Conservation (phyloP, 257 asterid species). For the Echium plantagineum region DNA sequence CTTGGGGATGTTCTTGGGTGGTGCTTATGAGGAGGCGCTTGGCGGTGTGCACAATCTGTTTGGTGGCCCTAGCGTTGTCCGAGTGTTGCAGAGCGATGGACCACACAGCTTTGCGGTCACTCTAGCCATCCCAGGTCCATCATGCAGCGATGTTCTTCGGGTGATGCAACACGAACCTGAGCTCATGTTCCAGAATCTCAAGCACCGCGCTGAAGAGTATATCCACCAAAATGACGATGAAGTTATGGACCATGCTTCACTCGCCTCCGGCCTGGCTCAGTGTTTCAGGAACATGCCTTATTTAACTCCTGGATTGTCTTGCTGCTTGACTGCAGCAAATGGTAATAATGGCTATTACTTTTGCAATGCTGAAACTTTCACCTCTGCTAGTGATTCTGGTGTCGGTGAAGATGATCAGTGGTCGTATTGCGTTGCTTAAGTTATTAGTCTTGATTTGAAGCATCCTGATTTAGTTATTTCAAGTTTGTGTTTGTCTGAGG, state of each 20-base stretch:
- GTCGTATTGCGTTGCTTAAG: constrained; percentile 71
- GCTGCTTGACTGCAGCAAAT: constrained; percentile 39
- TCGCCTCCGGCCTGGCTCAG: constrained; percentile 42
- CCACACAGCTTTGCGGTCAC: constrained; percentile 81
- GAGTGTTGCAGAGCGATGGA: constrained; percentile 70
- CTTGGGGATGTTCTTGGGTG: constrained; percentile 88
- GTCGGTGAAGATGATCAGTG: constrained; percentile 76
- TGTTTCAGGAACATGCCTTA: constrained; percentile 87
- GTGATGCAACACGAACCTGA: constrained; percentile 90
- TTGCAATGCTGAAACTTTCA: constrained; percentile 41
- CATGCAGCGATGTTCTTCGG: constrained; percentile 71
- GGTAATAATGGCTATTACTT: constrained; percentile 34
- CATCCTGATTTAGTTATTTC: constrained; percentile 10
- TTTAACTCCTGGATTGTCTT: constrained; percentile 37
- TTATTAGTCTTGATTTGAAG: neutral
- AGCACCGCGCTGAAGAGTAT: constrained; percentile 66
- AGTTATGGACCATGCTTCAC: constrained; percentile 6
- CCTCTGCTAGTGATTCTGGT: constrained; percentile 32
- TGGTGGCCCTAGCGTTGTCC: constrained; percentile 78
- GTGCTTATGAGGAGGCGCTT: constrained; percentile 92
- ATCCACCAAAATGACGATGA: constrained; percentile 19
- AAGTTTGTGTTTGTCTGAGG: constrained; percentile 5
- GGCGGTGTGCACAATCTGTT: constrained; percentile 89
- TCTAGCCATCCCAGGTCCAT: constrained; percentile 59
- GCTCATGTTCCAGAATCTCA: constrained; percentile 80